Percentiles rank a stretch among this genome's conserved stretches.
Conservation (phyloP, 2,329 filamentous ascomycete genomes). For the Magnaporthales sp. region DNA sequence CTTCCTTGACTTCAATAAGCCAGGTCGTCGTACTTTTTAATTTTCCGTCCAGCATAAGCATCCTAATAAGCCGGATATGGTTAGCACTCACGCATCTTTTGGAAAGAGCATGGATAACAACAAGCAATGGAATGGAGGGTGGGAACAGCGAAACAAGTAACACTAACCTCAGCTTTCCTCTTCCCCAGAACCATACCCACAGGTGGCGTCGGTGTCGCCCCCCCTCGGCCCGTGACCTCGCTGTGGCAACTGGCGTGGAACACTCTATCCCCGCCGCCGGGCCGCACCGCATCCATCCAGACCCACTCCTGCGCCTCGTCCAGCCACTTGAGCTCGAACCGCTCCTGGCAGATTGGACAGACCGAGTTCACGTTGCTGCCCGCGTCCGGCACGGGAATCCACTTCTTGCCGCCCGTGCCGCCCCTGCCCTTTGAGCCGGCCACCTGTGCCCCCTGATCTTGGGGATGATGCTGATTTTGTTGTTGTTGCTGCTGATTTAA, state of each 20-base stretch:
- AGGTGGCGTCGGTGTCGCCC: constrained; percentile 7
- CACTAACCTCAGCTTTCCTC: constrained; percentile 11
- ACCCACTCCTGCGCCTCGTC: constrained; percentile 95
- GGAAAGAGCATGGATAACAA: not conserved
- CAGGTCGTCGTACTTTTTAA: constrained; percentile 1
- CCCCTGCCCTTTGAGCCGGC: constrained; percentile 27
- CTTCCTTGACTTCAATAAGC: not conserved
- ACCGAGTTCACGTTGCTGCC: constrained; percentile 59
- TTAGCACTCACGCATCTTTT: not conserved
- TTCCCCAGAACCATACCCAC: constrained; percentile 10
- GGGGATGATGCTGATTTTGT: not conserved
- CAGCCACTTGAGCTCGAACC: constrained; percentile 86
- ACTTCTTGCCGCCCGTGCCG: constrained; percentile 42
- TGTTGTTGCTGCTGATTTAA: not conserved
- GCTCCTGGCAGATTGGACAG: constrained; percentile 93
- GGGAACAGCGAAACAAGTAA: too few relatives aligned
- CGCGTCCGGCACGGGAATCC: constrained; percentile 74
- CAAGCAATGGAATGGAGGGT: not conserved
- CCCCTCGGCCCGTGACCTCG: constrained; percentile 54
- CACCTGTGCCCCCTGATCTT: constrained; percentile 4
- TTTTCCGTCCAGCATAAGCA: not conserved
- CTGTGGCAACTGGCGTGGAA: constrained; percentile 87
- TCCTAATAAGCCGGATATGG: not conserved
- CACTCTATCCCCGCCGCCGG: constrained; percentile 62
- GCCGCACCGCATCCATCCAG: constrained; percentile 79